Conservation (phyloP, 305 asterid species). For the Solanum chacoense region DNA sequence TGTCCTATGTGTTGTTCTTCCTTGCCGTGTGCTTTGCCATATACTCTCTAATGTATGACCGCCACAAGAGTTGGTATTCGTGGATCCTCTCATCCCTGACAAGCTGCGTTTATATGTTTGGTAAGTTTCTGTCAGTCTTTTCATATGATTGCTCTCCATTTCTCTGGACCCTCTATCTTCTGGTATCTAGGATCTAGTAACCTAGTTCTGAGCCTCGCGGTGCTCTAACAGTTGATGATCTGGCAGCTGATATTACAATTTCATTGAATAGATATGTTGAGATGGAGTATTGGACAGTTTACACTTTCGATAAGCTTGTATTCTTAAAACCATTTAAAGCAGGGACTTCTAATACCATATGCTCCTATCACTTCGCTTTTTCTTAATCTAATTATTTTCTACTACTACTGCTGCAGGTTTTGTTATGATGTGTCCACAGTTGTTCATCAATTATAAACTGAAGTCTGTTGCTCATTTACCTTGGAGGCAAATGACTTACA, state of each 20-base stretch:
- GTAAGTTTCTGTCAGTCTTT: constrained; percentile 31
- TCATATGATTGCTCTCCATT: constrained; percentile 1
- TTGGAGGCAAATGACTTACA: constrained; percentile 99
- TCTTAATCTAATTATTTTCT: not conserved
- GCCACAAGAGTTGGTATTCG: constrained; percentile 97
- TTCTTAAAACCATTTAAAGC: not conserved
- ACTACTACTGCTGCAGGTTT: constrained; percentile 51
- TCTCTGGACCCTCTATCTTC: not conserved
- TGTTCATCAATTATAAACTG: constrained; percentile 86
- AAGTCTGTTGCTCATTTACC: constrained; percentile 96
- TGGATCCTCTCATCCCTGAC: constrained; percentile 96
- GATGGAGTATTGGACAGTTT: not conserved
- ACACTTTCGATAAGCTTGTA: not conserved
- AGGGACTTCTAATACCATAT: not conserved
- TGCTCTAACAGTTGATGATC: not conserved
- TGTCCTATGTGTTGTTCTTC: constrained; percentile 72
- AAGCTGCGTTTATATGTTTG: constrained; percentile 97
- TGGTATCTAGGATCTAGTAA: not conserved
- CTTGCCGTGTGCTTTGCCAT: constrained; percentile 68
- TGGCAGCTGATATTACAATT: not conserved
- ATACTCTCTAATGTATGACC: constrained; percentile 86
- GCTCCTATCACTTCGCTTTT: not conserved
- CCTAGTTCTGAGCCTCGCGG: not conserved
- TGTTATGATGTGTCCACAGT: constrained; percentile 98
- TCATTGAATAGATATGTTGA: not conserved